phyloP scores from a whole-genome alignment of 2,329 filamentous ascomycete species.

The Xenosphaeropsis pyriputrescens region DNA sequence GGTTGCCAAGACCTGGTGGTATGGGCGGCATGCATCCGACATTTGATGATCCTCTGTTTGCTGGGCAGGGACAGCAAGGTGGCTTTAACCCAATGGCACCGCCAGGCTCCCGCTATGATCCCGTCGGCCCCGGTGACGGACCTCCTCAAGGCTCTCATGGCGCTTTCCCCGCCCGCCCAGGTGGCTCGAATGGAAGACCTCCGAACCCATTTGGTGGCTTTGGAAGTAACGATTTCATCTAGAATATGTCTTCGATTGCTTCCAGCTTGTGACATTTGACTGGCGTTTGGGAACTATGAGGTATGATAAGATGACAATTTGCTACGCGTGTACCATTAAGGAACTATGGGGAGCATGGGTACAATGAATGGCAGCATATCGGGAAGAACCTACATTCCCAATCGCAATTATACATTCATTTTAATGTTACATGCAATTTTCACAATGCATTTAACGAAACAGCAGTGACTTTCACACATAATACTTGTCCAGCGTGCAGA shows the following conservation, averaged over 20 bases:
- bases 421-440: too few relatives aligned
- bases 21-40: slow-evolving; percentile 89
- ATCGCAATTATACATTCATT: too few relatives aligned
- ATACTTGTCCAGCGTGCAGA: too few relatives aligned
- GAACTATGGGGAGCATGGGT: too few relatives aligned
- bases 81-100: slow-evolving; percentile 60
- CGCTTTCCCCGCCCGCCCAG: slow-evolving; percentile 29
- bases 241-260: background rate
- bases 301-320: too few relatives aligned
- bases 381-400: too few relatives aligned
- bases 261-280: too few relatives aligned
- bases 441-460: too few relatives aligned
- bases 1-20: slow-evolving; percentile 41
- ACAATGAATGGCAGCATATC: too few relatives aligned
- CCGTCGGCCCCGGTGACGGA: slow-evolving; percentile 54
- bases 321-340: too few relatives aligned
- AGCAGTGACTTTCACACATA: too few relatives aligned
- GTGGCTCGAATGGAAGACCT: slow-evolving; percentile 27
- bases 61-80: slow-evolving; percentile 32
- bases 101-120: slow-evolving; percentile 85
- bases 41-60: slow-evolving; percentile 81
- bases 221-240: slow-evolving; percentile 39
- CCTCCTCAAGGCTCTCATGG: slow-evolving; percentile 30
- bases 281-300: too few relatives aligned
- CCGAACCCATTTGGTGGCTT: slow-evolving; percentile 46